Base-by-base conservation (phyloP, 2,329 filamentous ascomycete genomes). In the Pestalotiopsis sp. region DNA sequence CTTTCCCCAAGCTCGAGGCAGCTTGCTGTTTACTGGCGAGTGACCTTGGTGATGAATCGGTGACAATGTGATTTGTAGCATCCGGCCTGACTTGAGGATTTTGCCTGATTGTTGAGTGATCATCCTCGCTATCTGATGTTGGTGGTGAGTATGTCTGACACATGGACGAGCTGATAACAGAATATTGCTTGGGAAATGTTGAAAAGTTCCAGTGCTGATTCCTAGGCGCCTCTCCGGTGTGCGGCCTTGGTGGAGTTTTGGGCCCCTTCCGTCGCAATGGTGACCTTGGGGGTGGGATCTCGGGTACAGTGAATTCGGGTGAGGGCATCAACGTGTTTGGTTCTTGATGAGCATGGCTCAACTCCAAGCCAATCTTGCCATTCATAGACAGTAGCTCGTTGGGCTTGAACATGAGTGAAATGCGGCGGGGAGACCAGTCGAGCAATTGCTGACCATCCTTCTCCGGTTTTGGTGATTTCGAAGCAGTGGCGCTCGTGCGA, bases 361-460 rank as follows among this genome's bases (percentile, higher is more conserved):
- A 49, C 31, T 45, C 67, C 39, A 67, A 63, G 6, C 63, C 66
- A 9, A 66, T 59, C 13, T 69, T 64, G 36, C 69, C 71, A 31
- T 72, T 69, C 12, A 71, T 71, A 5, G 71, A 67, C 9, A 71
- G 69, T 27, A 77, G 71, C 9, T 76, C 75, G 4, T 73, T 71
- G 39, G 75, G 74, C 23, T 75, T 73, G 38, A 79, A 76, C 5
- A 77, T 65, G 2, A 75, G 68, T 4, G 77, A 78, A 58, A 78
- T 71, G 56, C 75, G 77, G 56, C 72, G 73, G 7, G 76, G 77
- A 41, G 70, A 70, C 76, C 76, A 78, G 66, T 76, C 74, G 38
- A 77, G 58, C 39, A 76, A 70, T 11, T 71, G 71, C 20, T 71
- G 69, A 3, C 65, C 69, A 52, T 58, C 38, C 9, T 20, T 25